Evolutionary conservation across 1,139 yeast genomes (phyloP).

Genomic region (Yueomyces sp.): DNA sequence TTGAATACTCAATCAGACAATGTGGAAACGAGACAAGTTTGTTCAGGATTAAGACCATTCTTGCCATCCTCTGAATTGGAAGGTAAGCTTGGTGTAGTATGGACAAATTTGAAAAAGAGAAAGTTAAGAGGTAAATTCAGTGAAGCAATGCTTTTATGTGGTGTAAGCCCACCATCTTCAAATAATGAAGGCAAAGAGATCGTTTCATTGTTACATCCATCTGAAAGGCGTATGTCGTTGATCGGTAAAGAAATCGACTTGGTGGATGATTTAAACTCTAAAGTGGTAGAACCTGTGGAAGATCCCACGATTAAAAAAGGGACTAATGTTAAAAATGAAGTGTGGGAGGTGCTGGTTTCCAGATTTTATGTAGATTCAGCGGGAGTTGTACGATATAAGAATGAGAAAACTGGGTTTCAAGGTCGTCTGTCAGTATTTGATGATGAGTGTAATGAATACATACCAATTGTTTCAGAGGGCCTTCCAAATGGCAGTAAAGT

Average conservation of each 20-base stretch:
- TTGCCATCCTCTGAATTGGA: constrained; percentile 6
- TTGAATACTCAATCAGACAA: constrained; percentile 1
- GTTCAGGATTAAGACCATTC: constrained; percentile 11
- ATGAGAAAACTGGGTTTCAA: no score
- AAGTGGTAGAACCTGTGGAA: constrained; percentile 2
- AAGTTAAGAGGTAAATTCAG: constrained; percentile 14
- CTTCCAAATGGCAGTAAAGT: neutral
- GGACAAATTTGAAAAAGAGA: constrained; percentile 14
- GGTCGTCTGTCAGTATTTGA: no score
- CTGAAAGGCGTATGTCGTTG: neutral
- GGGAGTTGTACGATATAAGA: constrained; percentile 5
- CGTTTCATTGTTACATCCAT: no score
- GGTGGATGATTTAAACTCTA: neutral
- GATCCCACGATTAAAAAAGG: no score
- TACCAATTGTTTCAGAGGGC: neutral
- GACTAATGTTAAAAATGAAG: neutral
- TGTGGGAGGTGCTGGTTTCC: constrained; percentile 7
- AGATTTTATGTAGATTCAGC: constrained; percentile 6
- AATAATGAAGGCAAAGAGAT: constrained; percentile 2
- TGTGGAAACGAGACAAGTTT: constrained; percentile 7
- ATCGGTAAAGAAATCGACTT: constrained; percentile 9
- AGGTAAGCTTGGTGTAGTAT: constrained; percentile 9
- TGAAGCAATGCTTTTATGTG: constrained; percentile 15
- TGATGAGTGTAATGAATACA: neutral
- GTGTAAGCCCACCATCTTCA: constrained; percentile 4